Percentiles rank a stretch among this genome's conserved stretches.
phyloP scores from a whole-genome alignment of 305 asterid species.

The Fraxinus platypoda region DNA sequence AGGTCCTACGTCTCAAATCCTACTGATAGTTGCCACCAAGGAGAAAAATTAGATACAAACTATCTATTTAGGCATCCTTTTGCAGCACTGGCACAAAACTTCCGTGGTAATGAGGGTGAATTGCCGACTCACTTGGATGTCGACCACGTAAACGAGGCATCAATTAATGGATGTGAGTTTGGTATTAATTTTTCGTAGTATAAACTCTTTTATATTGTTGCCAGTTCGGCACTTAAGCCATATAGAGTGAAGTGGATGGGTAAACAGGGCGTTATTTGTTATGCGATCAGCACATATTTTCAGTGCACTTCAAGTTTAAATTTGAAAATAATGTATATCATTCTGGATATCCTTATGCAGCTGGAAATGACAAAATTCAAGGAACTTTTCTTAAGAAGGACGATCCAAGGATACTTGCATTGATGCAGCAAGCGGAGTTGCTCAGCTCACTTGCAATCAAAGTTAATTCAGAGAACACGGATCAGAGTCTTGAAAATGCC shows the following conservation, averaged over 20 bases:
- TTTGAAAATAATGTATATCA: conserved; percentile 11
- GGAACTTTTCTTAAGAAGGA: conserved; percentile 89
- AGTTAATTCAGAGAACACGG: conserved; percentile 75
- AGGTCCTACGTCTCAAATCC: conserved; percentile 45
- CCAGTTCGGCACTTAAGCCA: conserved; percentile 6
- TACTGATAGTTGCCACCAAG: conserved; percentile 35
- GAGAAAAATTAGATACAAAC: conserved; percentile 37
- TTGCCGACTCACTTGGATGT: conserved; percentile 34
- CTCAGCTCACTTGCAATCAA: conserved; percentile 88
- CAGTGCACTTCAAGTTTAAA: conserved; percentile 12
- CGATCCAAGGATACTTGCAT: conserved; percentile 80
- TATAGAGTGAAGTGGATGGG: conserved; percentile 14
- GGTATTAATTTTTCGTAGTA: neutral
- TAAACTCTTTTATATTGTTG: conserved; percentile 1
- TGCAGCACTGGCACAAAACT: conserved; percentile 59
- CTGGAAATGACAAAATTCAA: conserved; percentile 45
- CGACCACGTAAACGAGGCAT: conserved; percentile 32
- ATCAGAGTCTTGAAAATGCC: conserved; percentile 81
- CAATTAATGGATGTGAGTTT: conserved; percentile 39
- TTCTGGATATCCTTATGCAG: conserved; percentile 35
- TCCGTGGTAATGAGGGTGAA: conserved; percentile 36
- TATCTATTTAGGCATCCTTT: conserved; percentile 70
- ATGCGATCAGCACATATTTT: neutral
- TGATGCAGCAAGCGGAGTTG: conserved; percentile 97
- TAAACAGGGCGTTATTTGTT: conserved; percentile 9